Percentiles rank a stretch among this genome's conserved stretches.
phyloP scores from a whole-genome alignment of 2,329 filamentous ascomycete genomes.

The Drechslerella stenobrocha region DNA sequence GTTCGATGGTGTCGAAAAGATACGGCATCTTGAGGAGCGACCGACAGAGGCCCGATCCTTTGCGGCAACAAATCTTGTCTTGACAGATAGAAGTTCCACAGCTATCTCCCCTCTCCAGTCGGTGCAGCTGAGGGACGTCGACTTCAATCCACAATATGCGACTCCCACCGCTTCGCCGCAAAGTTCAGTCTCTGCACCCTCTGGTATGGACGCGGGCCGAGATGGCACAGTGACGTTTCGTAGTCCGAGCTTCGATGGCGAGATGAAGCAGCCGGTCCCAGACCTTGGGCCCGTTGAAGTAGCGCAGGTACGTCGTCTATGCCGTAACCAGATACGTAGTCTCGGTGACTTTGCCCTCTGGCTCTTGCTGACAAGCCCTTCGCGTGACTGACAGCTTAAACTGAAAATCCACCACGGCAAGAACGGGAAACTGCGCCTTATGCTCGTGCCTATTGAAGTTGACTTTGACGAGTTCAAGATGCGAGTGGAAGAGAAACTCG shows the following conservation, averaged over 20 bases:
- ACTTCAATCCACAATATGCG: conserved; percentile 67
- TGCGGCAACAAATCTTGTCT: conserved; percentile 89
- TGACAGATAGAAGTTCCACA: conserved; percentile 66
- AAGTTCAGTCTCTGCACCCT: conserved; percentile 62
- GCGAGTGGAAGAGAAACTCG: conserved; percentile 84
- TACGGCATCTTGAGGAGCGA: conserved; percentile 73
- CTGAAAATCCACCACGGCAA: conserved; percentile 78
- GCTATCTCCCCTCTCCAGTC: neutral
- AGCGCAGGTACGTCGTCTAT: conserved; percentile 13
- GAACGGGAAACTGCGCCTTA: conserved; percentile 83
- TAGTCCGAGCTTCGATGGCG: conserved; percentile 55
- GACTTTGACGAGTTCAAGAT: conserved; percentile 77
- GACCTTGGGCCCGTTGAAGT: conserved; percentile 39
- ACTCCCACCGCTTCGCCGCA: conserved; percentile 98
- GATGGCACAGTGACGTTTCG: conserved; percentile 49
- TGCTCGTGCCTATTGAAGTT: conserved; percentile 75
- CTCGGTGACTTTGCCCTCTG: neutral
- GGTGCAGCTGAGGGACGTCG: conserved; percentile 55
- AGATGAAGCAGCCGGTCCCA: conserved; percentile 52
- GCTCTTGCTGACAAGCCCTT: no score
- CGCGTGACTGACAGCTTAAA: conserved; percentile 67
- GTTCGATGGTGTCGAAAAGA: conserved; percentile 76
- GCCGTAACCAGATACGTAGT: no score
- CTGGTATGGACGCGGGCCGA: conserved; percentile 27
- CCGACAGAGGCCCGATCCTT: conserved; percentile 83